These are phyloP conservation scores for Hypoxylon cercidicola DNA, from an alignment of 495 filamentous ascomycete genomes.

Conservation along the genomic window DNA sequence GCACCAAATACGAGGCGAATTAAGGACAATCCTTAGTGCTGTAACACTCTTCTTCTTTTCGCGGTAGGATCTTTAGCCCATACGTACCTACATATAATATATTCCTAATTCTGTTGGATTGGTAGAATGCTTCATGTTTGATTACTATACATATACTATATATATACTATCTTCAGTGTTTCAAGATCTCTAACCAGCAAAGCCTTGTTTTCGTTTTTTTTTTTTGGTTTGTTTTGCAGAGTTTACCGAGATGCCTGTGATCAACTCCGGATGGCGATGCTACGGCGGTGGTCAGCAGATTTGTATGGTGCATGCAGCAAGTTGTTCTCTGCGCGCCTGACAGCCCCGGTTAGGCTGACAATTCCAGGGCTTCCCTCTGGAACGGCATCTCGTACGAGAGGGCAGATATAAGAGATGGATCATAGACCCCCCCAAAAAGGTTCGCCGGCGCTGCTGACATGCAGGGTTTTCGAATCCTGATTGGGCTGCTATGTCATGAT, in stretches of 20 bases:
- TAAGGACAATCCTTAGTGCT: conserved; percentile 21
- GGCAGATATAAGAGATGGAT: conserved; percentile 36
- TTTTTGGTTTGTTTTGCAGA: neutral
- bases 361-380: conserved; percentile 3
- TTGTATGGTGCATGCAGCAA: conserved; percentile 3
- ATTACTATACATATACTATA: conserved; percentile 11
- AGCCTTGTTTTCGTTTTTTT: no score
- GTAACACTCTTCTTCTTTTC: conserved; percentile 19
- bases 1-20: conserved; percentile 41
- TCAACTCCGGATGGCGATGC: conserved; percentile 15
- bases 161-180: conserved; percentile 6
- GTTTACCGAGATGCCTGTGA: neutral
- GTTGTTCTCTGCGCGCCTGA: conserved; percentile 34
- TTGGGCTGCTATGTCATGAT: conserved; percentile 39
- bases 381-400: conserved; percentile 11
- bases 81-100: conserved; percentile 3
- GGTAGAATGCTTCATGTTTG: conserved; percentile 23
- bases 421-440: conserved; percentile 37
- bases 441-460: conserved; percentile 42
- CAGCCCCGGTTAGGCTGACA: conserved; percentile 21
- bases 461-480: conserved; percentile 37
- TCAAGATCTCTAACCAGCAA: neutral
- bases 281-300: conserved; percentile 35
- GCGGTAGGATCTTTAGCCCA: conserved; percentile 9
- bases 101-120: conserved; percentile 9